phyloP scores from a whole-genome alignment of 345 rosid genomes.

The Geranium rotundifolium region DNA sequence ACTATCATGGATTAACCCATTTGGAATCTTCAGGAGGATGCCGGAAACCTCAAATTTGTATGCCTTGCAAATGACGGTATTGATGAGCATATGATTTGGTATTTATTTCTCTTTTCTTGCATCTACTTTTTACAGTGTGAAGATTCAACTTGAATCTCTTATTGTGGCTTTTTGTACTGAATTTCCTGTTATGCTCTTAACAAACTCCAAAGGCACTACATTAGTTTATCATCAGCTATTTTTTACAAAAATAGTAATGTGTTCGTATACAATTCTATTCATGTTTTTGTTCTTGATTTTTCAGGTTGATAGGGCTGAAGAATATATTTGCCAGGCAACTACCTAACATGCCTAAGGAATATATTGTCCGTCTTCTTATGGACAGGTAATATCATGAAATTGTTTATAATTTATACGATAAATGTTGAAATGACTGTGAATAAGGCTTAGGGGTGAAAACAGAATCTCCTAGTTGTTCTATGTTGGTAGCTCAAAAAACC shows the following conservation, averaged over 20 bases:
- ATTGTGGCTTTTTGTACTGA: too few species aligned
- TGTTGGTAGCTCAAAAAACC: too few species aligned
- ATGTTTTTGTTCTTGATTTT: constrained; percentile 6
- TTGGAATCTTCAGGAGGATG: constrained; percentile 60
- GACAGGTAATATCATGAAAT: constrained; percentile 58
- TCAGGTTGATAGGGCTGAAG: constrained; percentile 95
- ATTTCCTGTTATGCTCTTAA: background rate
- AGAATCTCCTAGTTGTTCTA: background rate
- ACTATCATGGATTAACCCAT: background rate
- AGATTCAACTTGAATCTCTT: background rate
- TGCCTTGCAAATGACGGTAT: constrained; percentile 72
- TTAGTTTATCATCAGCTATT: constrained; percentile 3
- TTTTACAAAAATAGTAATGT: background rate
- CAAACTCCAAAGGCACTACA: background rate
- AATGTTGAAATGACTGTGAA: background rate
- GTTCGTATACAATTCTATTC: background rate
- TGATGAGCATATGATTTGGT: constrained; percentile 99
- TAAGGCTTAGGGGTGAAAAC: background rate
- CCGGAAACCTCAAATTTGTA: constrained; percentile 72
- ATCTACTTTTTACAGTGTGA: background rate
- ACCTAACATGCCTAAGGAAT: constrained; percentile 99
- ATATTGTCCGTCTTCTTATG: constrained; percentile 97
- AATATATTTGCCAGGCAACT: constrained; percentile 94
- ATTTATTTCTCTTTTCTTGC: constrained; percentile 19
- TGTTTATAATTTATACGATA: background rate